These are phyloP conservation scores for Cyclotella cryptica DNA, from an alignment of 108 stramenopile species.

Conservation along the genomic window DNA sequence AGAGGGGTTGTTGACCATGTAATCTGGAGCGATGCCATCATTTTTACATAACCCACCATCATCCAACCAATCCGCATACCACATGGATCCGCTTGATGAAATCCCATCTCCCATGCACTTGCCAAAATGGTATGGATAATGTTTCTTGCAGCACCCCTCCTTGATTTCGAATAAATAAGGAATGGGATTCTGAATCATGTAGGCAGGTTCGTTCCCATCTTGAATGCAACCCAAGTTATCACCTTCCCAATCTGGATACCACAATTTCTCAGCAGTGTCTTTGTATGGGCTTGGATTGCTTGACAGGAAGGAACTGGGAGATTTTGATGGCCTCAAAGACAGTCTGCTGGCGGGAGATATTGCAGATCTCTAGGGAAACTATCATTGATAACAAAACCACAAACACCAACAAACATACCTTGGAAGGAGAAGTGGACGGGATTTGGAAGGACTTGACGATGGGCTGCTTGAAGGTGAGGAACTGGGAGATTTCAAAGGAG, in stretches of 20 bases:
- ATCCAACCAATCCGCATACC: conserved; percentile 4
- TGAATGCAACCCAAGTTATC: neutral
- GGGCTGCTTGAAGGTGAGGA: no score
- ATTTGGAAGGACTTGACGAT: no score
- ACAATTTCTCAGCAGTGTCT: no score
- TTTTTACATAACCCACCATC: neutral
- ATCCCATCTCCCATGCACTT: neutral
- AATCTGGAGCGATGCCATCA: neutral
- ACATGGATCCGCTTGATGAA: neutral
- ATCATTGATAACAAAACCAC: no score
- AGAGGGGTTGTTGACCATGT: neutral
- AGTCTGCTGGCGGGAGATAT: no score
- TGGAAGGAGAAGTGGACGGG: no score
- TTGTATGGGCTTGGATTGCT: no score
- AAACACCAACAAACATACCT: no score
- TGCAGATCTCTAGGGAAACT: no score
- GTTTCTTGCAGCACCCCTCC: neutral
- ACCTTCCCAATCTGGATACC: conserved; percentile 13
- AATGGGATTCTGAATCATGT: conserved; percentile 3
- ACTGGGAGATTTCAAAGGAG: no score
- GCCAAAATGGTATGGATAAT: neutral
- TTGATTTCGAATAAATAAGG: neutral
- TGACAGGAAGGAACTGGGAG: no score
- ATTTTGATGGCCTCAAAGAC: no score
- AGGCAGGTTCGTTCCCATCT: conserved; percentile 11